Evolutionary conservation across 805 yeast species (phyloP).

Genomic region (Sporopachydermia lactativora): DNA sequence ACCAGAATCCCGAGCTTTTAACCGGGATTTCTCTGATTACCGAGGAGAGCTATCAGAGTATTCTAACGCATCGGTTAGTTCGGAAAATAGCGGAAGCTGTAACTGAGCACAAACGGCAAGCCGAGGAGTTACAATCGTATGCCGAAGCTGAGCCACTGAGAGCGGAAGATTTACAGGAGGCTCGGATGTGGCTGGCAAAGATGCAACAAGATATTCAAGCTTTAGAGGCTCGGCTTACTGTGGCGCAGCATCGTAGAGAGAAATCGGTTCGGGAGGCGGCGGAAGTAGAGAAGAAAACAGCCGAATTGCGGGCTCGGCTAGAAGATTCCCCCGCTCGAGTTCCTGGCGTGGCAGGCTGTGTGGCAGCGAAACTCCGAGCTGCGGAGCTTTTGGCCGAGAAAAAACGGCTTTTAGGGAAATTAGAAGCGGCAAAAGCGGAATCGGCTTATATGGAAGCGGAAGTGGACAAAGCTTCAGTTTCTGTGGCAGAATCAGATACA

Average conservation of each 20-base stretch:
- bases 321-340: no score
- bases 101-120: slow-evolving; percentile 26
- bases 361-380: neutral
- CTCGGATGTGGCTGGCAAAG: slow-evolving; percentile 29
- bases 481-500: neutral
- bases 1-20: slow-evolving; percentile 32
- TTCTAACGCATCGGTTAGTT: slow-evolving; percentile 50
- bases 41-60: slow-evolving; percentile 19
- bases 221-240: slow-evolving; percentile 11
- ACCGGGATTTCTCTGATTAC: slow-evolving; percentile 35
- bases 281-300: slow-evolving; percentile 26
- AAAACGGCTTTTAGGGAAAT: slow-evolving; percentile 14
- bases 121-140: slow-evolving; percentile 32
- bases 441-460: slow-evolving; percentile 15
- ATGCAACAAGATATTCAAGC: slow-evolving; percentile 33
- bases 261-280: slow-evolving; percentile 16
- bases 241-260: slow-evolving; percentile 13
- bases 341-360: neutral
- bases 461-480: neutral
- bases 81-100: slow-evolving; percentile 38
- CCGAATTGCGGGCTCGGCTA: slow-evolving; percentile 32
- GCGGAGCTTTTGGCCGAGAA: neutral
- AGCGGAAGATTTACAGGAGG: slow-evolving; percentile 28
- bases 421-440: slow-evolving; percentile 40
- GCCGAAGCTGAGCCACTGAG: slow-evolving; percentile 26